Evolutionary conservation across 1,284 basidiomycete genomes (phyloP), one percentile per base, ranked within the genome.

Genomic region (Schizopora paradoxa): DNA sequence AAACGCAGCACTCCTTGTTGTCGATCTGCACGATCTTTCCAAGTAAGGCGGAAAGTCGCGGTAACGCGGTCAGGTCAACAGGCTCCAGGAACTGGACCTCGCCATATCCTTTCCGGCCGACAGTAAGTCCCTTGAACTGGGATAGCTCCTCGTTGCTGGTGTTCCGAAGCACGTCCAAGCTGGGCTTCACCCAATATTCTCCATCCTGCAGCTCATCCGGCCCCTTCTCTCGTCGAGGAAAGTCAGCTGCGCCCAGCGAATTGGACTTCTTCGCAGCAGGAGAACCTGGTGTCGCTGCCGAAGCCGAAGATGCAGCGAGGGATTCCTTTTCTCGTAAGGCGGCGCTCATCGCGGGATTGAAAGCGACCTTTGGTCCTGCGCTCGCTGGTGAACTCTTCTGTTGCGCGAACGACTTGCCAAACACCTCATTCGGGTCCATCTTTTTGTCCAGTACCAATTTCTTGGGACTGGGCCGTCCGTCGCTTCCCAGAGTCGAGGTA

Each of bases 11-110:
- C 63, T 96, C 91, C 68, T 90, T 89, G 61, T 91, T 84, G 49
- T 92, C 87, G 61, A 99, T 93, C 42, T 86, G 76, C 31, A 99
- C 81, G 51, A 93, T 76, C 46, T 84, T 80, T n/a, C 94, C 96
- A 4, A 92, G 73, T 25, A 99, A 76, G 45, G 85, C 82, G 19
- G 81, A 77, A 35, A 99, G 76, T 57, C 85, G 86, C 14, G 82
- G 71, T 41, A 97, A 71, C 18, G 84, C 82, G 14, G 93, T 97
- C 46, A 99, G 76, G 62, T 99, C 93, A 46, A 99, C 95, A 0
- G 91, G 82, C 49, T 92, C 84, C 36, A 92, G 69, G 75, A 97
- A 99, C 34, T 81, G 77, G 56, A 99, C 86, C 63, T 92, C 77
- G 38, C 96, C 95, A 57, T 84, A 96, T 35, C 93, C 93, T 47